Evolutionary conservation across 2,329 filamentous ascomycete species (phyloP), one percentile per base, ranked within the genome.

Genomic region (Torrubiella hemipterigena): DNA sequence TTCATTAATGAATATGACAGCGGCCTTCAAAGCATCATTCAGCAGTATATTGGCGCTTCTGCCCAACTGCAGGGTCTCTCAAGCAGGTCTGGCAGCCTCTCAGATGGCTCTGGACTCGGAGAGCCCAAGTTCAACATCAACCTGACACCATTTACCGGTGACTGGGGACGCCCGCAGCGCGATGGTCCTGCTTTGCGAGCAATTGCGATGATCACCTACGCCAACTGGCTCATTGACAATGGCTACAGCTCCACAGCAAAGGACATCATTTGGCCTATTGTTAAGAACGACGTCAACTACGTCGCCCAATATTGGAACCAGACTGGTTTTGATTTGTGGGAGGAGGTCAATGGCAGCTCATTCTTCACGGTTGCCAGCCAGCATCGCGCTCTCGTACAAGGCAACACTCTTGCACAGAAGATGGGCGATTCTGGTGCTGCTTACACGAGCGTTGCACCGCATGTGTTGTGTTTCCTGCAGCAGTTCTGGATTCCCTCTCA

Each of bases 151-250:
- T 86, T 73, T 49, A 81, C 72, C 3, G 77, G 71, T 17, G 49
- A 58, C 6, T 89, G 83, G 83, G 82, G 81, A 17, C 73, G 83
- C 14, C 83, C 83, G 10, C 83, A 91, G 54, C 67, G 79, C 25
- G 83, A 91, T 52, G 83, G 83, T 0, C 83, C 84, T 16, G 73
- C 83, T 15, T 67, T 91, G 23, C 69, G 84, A 30, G 82, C 81
- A 2, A 83, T 74, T 27, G 73, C 83, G 3, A 54, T 91, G 45
- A 77, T 81, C 32, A 64, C 65, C 1, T 91, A 87, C 48, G 70
- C 77, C 6, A 75, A 77, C 46, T 84, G 79, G 72, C 59, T 89
- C 17, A 57, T 85, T 30, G 58, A 58, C 26, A 79, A 82, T 38
- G 78, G 75, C 7, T 73, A 77, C 44, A 59, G 73, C 9, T 60